Conservation (phyloP, 352 stramenopile species). For the Globisporangium orthogonon region DNA sequence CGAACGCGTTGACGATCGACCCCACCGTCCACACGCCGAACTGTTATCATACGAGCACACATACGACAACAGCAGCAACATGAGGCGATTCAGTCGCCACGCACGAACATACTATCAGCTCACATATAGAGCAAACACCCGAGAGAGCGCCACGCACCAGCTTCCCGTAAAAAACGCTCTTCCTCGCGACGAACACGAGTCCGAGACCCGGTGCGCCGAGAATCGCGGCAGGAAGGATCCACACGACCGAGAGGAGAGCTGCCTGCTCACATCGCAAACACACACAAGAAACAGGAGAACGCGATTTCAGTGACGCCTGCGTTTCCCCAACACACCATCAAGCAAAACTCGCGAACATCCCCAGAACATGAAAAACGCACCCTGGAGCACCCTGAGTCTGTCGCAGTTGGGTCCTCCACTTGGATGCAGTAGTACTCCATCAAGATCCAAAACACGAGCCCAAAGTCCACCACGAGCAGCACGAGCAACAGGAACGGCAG, state of each 20-base stretch:
- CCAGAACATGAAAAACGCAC: conserved; percentile 27
- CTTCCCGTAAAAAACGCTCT: conserved; percentile 75
- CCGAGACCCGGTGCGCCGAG: conserved; percentile 58
- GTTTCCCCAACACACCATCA: background rate
- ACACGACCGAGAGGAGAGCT: conserved; percentile 50
- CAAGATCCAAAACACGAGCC: conserved; percentile 65
- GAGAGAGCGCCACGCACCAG: conserved; percentile 19
- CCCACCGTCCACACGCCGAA: conserved; percentile 66
- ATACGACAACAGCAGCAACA: background rate
- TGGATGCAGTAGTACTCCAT: conserved; percentile 86
- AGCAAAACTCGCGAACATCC: background rate
- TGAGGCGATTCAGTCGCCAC: too few species aligned
- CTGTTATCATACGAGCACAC: conserved; percentile 1
- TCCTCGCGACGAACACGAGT: conserved; percentile 59
- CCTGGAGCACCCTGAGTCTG: conserved; percentile 69
- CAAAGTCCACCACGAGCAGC: conserved; percentile 58
- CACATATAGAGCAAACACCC: background rate
- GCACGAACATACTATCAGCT: too few species aligned
- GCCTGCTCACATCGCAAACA: conserved; percentile 23
- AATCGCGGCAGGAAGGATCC: conserved; percentile 54
- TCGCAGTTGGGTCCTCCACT: conserved; percentile 65
- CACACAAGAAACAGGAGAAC: conserved; percentile 11
- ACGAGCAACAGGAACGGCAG: conserved; percentile 48
- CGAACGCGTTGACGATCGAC: conserved; percentile 63
- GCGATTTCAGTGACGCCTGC: background rate